Evolutionary conservation across 2,329 filamentous ascomycete species (phyloP).

Genomic region (Trichoderma arundinaceum): DNA sequence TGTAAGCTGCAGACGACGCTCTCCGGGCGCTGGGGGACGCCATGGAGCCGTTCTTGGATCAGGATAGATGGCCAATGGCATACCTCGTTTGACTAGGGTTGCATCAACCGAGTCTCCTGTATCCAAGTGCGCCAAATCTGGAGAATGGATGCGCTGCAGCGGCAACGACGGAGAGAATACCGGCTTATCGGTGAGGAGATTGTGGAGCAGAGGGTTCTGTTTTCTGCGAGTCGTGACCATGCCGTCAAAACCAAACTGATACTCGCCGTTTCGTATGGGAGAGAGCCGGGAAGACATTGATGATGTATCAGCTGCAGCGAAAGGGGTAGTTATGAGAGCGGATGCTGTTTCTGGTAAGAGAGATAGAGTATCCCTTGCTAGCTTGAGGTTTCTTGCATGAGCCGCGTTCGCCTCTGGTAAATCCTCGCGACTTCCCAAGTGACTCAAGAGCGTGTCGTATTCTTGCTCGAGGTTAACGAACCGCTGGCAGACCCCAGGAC

Average conservation of each 20-base stretch:
- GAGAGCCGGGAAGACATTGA: conserved; percentile 46
- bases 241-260: conserved; percentile 55
- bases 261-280: conserved; percentile 52
- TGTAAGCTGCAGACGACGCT: conserved; percentile 70
- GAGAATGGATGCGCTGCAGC: conserved; percentile 62
- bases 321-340: conserved; percentile 84
- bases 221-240: conserved; percentile 61
- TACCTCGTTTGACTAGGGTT: conserved; percentile 88
- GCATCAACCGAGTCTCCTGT: conserved; percentile 53
- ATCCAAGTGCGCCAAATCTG: conserved; percentile 43
- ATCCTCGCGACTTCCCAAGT: conserved; percentile 55
- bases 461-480: conserved; percentile 96
- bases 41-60: conserved; percentile 73
- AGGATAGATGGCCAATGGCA: conserved; percentile 85
- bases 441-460: conserved; percentile 69
- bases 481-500: conserved; percentile 46
- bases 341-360: conserved; percentile 85
- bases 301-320: conserved; percentile 69
- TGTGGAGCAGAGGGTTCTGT: conserved; percentile 90
- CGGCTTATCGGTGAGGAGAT: conserved; percentile 93
- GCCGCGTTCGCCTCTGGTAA: conserved; percentile 46
- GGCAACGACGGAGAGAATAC: conserved; percentile 91
- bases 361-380: conserved; percentile 72
- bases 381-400: conserved; percentile 72
- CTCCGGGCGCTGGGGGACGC: conserved; percentile 66